Evolutionary conservation across 1,284 basidiomycete genomes (phyloP).

Genomic region (Polyporus tsugae): DNA sequence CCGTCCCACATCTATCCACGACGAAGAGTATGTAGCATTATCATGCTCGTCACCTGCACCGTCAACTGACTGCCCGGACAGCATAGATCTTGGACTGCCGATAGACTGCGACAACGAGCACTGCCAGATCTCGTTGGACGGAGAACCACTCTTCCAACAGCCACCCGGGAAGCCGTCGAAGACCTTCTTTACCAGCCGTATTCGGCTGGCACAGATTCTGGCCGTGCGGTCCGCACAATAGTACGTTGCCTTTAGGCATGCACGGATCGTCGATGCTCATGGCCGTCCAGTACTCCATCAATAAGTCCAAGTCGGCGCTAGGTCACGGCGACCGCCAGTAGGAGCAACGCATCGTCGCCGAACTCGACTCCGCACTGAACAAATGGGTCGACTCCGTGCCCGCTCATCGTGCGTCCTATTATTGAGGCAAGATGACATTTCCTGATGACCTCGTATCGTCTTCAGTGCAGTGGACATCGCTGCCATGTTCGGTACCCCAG

Average conservation of each 20-base stretch:
- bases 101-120: conserved; percentile 71
- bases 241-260: neutral
- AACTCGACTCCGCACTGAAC: conserved; percentile 69
- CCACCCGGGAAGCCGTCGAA: conserved; percentile 53
- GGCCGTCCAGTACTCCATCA: conserved; percentile 59
- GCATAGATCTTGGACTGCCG: conserved; percentile 68
- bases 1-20: conserved; percentile 82
- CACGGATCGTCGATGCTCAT: neutral
- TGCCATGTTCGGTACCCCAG: neutral
- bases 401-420: conserved; percentile 48
- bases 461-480: conserved; percentile 53
- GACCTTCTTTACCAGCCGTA: conserved; percentile 55
- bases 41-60: conserved; percentile 29
- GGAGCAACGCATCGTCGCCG: conserved; percentile 63
- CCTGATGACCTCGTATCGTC: neutral
- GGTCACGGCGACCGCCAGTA: conserved; percentile 56
- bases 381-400: conserved; percentile 68
- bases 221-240: neutral
- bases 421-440: neutral
- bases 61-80: conserved; percentile 35
- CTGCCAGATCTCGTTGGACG: conserved; percentile 57
- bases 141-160: conserved; percentile 51
- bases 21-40: conserved; percentile 73
- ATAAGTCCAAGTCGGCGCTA: conserved; percentile 54
- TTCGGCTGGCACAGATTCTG: conserved; percentile 43